Evolutionary conservation across 768 basidiomycete species (phyloP).

Genomic region (Suillus fuscotomentosus): DNA sequence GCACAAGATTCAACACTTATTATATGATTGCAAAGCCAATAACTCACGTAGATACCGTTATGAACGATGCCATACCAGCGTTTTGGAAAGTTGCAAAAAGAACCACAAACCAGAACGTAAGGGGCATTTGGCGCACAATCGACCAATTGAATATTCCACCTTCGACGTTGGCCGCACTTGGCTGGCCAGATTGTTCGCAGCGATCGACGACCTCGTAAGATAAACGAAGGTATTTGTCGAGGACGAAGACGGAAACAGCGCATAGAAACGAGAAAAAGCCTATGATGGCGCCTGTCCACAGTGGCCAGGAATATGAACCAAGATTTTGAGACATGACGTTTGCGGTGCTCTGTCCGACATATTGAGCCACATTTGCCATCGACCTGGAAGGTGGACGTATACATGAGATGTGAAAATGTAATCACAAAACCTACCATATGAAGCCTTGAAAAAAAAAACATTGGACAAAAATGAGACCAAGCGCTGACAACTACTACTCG

Average conservation of each 20-base stretch:
- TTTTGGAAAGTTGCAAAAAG: conserved; percentile 40
- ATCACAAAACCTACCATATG: conserved; percentile 28
- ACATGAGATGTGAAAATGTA: background rate
- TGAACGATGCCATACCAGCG: conserved; percentile 42
- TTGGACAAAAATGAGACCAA: background rate
- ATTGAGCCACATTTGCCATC: conserved; percentile 40
- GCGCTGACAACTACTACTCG: background rate
- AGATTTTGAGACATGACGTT: conserved; percentile 39
- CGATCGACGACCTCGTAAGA: conserved; percentile 37
- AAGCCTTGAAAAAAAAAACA: conserved; percentile 19
- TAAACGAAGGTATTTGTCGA: conserved; percentile 35
- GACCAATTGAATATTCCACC: conserved; percentile 30
- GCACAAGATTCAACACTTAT: background rate
- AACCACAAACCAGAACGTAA: conserved; percentile 43
- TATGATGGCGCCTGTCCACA: conserved; percentile 41
- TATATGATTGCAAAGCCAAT: background rate
- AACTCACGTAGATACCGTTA: conserved; percentile 42
- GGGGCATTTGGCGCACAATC: conserved; percentile 32
- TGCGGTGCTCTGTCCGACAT: conserved; percentile 39
- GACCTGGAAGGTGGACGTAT: conserved; percentile 21
- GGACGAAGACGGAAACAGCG: conserved; percentile 33
- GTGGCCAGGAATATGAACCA: conserved; percentile 39
- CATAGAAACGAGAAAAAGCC: conserved; percentile 37
- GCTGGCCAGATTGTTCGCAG: conserved; percentile 25
- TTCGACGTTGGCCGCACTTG: conserved; percentile 24